These are phyloP conservation scores for Hanseniaspora hatyaiensis DNA, from an alignment of 805 yeast genomes.

Conservation along the genomic window DNA sequence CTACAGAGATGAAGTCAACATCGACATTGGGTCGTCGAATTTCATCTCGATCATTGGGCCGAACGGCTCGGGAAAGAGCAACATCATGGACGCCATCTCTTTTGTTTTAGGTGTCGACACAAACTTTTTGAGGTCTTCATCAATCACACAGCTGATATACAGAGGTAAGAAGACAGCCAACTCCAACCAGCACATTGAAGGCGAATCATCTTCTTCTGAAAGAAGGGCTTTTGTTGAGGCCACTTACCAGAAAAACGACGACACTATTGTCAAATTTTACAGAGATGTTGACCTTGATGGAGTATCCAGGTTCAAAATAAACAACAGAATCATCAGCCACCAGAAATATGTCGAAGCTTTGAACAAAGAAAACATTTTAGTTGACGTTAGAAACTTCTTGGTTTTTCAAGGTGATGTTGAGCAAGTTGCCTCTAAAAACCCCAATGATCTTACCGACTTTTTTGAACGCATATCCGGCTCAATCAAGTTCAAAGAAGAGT, in stretches of 20 bases:
- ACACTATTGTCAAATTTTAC: constrained; percentile 44
- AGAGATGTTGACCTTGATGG: constrained; percentile 52
- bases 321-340: constrained; percentile 49
- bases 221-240: constrained; percentile 70
- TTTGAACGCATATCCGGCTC: constrained; percentile 83
- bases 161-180: constrained; percentile 44
- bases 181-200: constrained; percentile 19
- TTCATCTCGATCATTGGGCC: constrained; percentile 94
- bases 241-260: constrained; percentile 44
- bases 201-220: constrained; percentile 16
- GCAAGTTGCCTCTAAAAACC: constrained; percentile 76
- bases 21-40: constrained; percentile 71
- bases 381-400: constrained; percentile 80
- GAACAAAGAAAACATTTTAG: constrained; percentile 67
- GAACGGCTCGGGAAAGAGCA: constrained; percentile 96
- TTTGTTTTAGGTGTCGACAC: constrained; percentile 82
- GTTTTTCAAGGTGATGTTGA: constrained; percentile 98
- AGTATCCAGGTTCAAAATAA: constrained; percentile 53
- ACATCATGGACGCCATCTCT: constrained; percentile 94
- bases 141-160: constrained; percentile 66
- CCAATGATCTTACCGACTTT: constrained; percentile 58
- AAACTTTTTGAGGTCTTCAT: constrained; percentile 60
- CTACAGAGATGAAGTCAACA: constrained; percentile 59
- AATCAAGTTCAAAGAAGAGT: constrained; percentile 50
- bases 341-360: constrained; percentile 53